A percentile compares a stretch with the other conserved stretches of the same genome.
These are phyloP conservation scores for Colletotrichum siamense DNA, from an alignment of 2,329 filamentous ascomycete species.

Conservation along the genomic window DNA sequence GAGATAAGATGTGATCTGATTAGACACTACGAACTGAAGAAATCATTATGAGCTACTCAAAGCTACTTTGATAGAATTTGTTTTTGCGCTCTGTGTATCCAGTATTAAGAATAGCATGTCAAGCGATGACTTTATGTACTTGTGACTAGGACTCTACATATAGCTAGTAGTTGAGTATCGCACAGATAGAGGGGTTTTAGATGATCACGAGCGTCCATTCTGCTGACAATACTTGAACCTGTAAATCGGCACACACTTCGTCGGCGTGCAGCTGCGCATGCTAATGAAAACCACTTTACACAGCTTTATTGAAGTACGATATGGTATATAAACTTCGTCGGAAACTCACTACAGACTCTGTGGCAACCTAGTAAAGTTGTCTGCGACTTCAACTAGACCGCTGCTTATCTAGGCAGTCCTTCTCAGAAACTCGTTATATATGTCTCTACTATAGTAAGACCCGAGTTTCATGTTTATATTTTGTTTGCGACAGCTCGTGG, in stretches of 20 bases:
- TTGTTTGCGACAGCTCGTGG: background rate
- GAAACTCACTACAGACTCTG: background rate
- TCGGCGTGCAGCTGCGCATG: too few species aligned
- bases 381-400: background rate
- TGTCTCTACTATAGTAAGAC: background rate
- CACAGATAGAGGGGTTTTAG: too few species aligned
- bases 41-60: fast-evolving
- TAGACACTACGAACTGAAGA: background rate
- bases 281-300: fast-evolving
- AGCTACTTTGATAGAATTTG: fast-evolving
- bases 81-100: fast-evolving
- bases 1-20: background rate
- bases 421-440: background rate
- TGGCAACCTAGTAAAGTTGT: background rate
- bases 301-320: fast-evolving
- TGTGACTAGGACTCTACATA: background rate
- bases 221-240: background rate
- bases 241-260: fast-evolving
- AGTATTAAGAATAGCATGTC: fast-evolving
- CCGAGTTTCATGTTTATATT: background rate
- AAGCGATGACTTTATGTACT: fast-evolving
- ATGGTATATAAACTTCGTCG: fast-evolving
- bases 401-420: background rate
- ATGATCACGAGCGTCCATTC: fast-evolving
- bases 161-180: fast-evolving